Percentiles rank a stretch among this genome's conserved stretches.
Evolutionary conservation across 2,329 filamentous ascomycete genomes (phyloP).

Genomic region (Escovopsis sp.): DNA sequence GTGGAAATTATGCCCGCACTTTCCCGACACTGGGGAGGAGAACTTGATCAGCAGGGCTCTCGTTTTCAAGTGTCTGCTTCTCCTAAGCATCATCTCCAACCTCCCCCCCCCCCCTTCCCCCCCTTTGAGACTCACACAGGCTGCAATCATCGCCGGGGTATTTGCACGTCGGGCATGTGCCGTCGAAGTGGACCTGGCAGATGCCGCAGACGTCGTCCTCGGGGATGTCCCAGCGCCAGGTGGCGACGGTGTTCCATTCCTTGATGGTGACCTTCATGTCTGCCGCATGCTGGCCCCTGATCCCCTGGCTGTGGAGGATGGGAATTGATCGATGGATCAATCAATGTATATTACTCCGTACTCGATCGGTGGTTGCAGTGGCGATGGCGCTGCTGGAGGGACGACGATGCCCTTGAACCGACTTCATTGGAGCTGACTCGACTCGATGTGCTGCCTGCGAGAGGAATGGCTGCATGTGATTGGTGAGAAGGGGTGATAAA

Average conservation of each 20-base stretch:
- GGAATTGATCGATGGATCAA: no score
- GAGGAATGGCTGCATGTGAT: no score
- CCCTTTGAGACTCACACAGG: constrained; percentile 46
- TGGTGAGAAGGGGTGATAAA: not conserved
- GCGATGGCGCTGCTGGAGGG: no score
- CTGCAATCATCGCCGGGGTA: constrained; percentile 94
- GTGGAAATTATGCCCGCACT: constrained; percentile 95
- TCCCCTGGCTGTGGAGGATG: no score
- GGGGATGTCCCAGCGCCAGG: constrained; percentile 95
- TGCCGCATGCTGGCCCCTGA: not conserved
- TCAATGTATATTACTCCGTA: no score
- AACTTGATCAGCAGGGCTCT: no score
- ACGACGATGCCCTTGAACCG: not conserved
- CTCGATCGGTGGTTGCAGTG: no score
- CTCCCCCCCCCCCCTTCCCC: no score
- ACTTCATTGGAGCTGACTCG: no score
- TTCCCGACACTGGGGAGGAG: constrained; percentile 60
- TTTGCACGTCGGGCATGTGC: constrained; percentile 95
- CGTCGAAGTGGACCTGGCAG: constrained; percentile 95
- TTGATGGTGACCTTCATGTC: constrained; percentile 83
- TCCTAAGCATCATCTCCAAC: no score
- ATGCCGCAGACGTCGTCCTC: constrained; percentile 98
- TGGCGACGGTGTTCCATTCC: constrained; percentile 85
- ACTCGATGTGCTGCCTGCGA: no score
- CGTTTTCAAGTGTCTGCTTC: not conserved